phyloP scores from a whole-genome alignment of 495 filamentous ascomycete genomes.

The Terfezia boudieri region DNA sequence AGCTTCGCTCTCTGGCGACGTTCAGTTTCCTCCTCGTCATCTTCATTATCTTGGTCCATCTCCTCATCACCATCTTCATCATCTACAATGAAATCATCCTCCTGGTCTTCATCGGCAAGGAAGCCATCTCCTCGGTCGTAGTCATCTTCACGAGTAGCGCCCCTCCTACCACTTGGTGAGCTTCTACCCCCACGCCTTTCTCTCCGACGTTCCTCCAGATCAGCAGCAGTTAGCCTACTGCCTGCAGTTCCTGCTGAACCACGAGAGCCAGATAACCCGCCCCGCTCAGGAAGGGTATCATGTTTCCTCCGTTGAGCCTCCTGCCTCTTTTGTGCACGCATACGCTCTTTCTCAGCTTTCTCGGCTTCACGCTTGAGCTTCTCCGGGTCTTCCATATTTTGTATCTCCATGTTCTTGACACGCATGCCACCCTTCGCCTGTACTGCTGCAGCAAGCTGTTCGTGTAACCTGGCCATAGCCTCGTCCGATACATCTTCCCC shows the following conservation, averaged over 20 bases:
- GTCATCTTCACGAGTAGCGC: slow-evolving; percentile 41
- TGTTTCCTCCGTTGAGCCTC: slow-evolving; percentile 25
- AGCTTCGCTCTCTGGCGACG: slow-evolving; percentile 4
- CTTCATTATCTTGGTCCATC: slow-evolving; percentile 10
- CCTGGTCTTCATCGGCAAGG: slow-evolving; percentile 27
- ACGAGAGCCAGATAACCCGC: slow-evolving; percentile 24
- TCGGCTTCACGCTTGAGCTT: slow-evolving; percentile 39
- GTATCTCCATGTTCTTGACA: slow-evolving; percentile 34
- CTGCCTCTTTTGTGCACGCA: slow-evolving; percentile 25
- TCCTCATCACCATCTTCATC: slow-evolving; percentile 34
- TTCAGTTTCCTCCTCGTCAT: not conserved
- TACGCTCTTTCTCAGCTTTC: slow-evolving; percentile 34
- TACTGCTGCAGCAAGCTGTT: slow-evolving; percentile 35
- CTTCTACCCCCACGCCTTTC: slow-evolving; percentile 28
- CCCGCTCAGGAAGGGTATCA: slow-evolving; percentile 36
- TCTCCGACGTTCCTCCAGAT: slow-evolving; percentile 29
- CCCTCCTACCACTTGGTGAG: slow-evolving; percentile 24
- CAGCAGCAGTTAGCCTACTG: slow-evolving; percentile 23
- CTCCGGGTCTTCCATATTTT: slow-evolving; percentile 40
- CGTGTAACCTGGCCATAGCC: slow-evolving; percentile 42
- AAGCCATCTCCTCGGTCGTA: slow-evolving; percentile 39
- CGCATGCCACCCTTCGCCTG: slow-evolving; percentile 30
- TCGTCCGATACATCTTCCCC: slow-evolving; percentile 33
- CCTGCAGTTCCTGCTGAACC: slow-evolving; percentile 22
- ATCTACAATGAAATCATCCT: slow-evolving; percentile 34